Evolutionary conservation across 2,329 filamentous ascomycete species (phyloP).

Genomic region (Paecilomyces dactylethromorphus): DNA sequence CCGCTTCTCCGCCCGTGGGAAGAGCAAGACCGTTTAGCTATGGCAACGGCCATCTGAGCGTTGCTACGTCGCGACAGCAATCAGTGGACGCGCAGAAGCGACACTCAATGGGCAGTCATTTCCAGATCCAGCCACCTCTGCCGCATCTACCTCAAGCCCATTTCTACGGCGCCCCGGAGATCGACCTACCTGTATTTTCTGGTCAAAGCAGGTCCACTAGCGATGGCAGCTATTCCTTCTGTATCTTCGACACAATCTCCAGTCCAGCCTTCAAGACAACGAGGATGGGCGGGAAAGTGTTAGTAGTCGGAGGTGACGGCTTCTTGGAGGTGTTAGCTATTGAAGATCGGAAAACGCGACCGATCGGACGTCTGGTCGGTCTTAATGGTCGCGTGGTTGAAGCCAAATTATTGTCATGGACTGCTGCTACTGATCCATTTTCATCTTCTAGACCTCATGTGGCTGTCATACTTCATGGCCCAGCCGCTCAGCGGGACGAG

Average conservation of each 20-base stretch:
- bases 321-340: slow-evolving; percentile 70
- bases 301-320: slow-evolving; percentile 74
- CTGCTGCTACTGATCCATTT: slow-evolving; percentile 45
- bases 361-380: slow-evolving; percentile 65
- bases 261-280: slow-evolving; percentile 37
- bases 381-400: slow-evolving; percentile 72
- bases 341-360: slow-evolving; percentile 64
- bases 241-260: slow-evolving; percentile 68
- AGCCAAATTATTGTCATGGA: slow-evolving; percentile 76
- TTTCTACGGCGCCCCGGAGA: slow-evolving; percentile 68
- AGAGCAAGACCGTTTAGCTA: slow-evolving; percentile 38
- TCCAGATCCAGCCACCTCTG: slow-evolving; percentile 44
- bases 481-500: slow-evolving; percentile 50
- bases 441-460: slow-evolving; percentile 63
- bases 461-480: slow-evolving; percentile 74
- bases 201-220: slow-evolving; percentile 13
- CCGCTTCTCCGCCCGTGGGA: slow-evolving; percentile 34
- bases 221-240: slow-evolving; percentile 64
- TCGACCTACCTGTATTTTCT: slow-evolving; percentile 51
- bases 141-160: slow-evolving; percentile 71
- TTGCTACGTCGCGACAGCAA: slow-evolving; percentile 28
- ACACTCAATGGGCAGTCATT: slow-evolving; percentile 29
- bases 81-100: slow-evolving; percentile 33
- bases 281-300: slow-evolving; percentile 51
- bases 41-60: slow-evolving; percentile 31